Evolutionary conservation across 495 filamentous ascomycete species (phyloP).

Genomic region (Aspergillus biplanus): DNA sequence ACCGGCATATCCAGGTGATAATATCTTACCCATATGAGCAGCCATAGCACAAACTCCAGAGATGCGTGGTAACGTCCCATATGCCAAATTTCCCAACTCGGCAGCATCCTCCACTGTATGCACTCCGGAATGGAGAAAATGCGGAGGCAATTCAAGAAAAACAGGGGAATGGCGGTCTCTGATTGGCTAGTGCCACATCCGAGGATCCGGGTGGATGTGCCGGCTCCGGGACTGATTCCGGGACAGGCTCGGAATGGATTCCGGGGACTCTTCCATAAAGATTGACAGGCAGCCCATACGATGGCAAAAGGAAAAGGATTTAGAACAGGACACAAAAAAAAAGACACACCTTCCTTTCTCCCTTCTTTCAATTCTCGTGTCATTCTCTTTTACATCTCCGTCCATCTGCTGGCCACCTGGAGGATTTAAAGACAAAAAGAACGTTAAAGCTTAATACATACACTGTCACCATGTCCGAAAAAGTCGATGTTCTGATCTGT

Average conservation of each 20-base stretch:
- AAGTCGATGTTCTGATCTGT: slow-evolving; percentile 61
- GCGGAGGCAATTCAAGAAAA: not conserved
- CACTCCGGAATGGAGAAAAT: slow-evolving; percentile 4
- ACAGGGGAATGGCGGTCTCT: not conserved
- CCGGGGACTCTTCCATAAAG: slow-evolving; percentile 26
- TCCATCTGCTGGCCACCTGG: slow-evolving; percentile 7
- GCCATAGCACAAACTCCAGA: too few species aligned
- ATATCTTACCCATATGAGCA: not conserved
- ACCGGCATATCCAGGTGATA: not conserved
- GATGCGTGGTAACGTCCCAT: not conserved
- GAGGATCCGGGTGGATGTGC: slow-evolving; percentile 2
- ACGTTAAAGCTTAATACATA: not conserved
- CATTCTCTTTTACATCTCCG: not conserved
- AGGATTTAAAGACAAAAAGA: not conserved
- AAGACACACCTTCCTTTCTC: not conserved
- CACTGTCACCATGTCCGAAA: slow-evolving; percentile 27
- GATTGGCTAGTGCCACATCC: slow-evolving; percentile 1
- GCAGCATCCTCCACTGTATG: not conserved
- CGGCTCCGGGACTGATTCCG: slow-evolving; percentile 31
- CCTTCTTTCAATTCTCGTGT: not conserved
- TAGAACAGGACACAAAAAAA: not conserved
- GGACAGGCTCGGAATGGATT: slow-evolving; percentile 23
- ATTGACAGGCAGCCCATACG: slow-evolving; percentile 2
- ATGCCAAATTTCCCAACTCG: not conserved
- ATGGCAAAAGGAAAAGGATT: not conserved